Conservation (phyloP, 345 rosid species). For the Rhodamnia rubescens region DNA sequence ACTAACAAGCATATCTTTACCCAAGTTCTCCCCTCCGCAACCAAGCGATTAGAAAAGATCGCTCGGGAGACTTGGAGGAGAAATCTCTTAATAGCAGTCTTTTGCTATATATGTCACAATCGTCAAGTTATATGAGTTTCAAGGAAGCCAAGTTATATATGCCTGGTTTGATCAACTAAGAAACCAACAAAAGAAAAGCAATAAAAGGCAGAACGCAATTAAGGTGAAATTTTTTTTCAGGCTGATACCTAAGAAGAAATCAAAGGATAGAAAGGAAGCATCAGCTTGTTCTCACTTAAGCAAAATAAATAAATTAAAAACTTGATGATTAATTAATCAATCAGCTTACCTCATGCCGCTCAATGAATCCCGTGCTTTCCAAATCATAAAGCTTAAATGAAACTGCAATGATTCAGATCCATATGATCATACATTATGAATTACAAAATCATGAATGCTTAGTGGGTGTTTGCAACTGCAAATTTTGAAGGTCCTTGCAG, state of each 20-base stretch:
- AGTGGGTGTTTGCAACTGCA: not conserved
- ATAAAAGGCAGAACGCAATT: not conserved
- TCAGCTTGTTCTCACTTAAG: not conserved
- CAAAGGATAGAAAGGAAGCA: not conserved
- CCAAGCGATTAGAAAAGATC: not conserved
- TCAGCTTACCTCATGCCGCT: conserved; percentile 79
- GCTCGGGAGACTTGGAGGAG: not conserved
- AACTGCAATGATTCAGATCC: conserved; percentile 35
- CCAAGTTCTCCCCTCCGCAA: not conserved
- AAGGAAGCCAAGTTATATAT: not conserved
- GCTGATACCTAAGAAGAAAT: not conserved
- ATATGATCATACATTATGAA: not conserved
- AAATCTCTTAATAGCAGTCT: not conserved
- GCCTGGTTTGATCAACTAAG: not conserved
- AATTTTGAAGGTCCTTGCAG: not conserved
- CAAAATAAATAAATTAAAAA: not conserved
- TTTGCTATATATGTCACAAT: not conserved
- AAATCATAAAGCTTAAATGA: conserved; percentile 90
- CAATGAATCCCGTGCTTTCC: conserved; percentile 86
- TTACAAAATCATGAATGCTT: not conserved
- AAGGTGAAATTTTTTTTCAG: not conserved
- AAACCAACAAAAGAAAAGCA: not conserved
- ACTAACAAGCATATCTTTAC: not conserved
- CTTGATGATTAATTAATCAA: not conserved
- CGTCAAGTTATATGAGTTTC: not conserved